These are phyloP conservation scores for Talaromyces ruber DNA, from an alignment of 495 filamentous ascomycete genomes.

Conservation along the genomic window DNA sequence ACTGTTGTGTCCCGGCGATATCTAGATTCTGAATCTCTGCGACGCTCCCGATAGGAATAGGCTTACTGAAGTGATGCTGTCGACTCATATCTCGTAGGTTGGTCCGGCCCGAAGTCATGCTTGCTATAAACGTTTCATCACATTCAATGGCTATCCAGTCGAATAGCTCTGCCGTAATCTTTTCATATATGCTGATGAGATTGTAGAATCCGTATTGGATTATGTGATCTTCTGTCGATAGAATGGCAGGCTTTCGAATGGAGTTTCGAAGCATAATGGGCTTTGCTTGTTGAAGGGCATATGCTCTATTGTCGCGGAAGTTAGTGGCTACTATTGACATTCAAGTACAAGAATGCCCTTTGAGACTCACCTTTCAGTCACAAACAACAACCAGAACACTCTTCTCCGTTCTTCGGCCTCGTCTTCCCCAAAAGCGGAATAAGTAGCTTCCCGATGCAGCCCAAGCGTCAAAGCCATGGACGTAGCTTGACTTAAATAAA, in stretches of 20 bases:
- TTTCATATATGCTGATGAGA: constrained; percentile 44
- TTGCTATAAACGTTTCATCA: constrained; percentile 26
- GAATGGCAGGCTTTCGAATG: constrained; percentile 36
- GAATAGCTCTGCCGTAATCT: constrained; percentile 31
- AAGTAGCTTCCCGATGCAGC: constrained; percentile 48
- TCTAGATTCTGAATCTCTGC: constrained; percentile 53
- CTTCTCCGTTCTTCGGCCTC: constrained; percentile 46
- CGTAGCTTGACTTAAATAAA: constrained; percentile 54
- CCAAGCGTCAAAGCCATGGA: constrained; percentile 51
- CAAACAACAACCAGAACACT: constrained; percentile 57
- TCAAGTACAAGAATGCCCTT: neutral
- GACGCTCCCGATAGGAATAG: constrained; percentile 34
- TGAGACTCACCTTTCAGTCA: constrained; percentile 45
- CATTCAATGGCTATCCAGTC: constrained; percentile 35
- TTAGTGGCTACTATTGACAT: constrained; percentile 14
- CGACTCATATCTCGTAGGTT: neutral
- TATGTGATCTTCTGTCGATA: constrained; percentile 38
- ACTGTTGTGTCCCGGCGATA: constrained; percentile 53
- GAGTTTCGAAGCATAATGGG: constrained; percentile 45
- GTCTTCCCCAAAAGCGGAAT: constrained; percentile 29
- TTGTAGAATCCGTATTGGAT: constrained; percentile 44
- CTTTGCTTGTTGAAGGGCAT: constrained; percentile 44
- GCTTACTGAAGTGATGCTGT: constrained; percentile 19
- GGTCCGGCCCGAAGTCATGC: constrained; percentile 17
- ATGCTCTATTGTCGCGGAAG: constrained; percentile 20